Evolutionary conservation across 768 basidiomycete genomes (phyloP).

Genomic region (Termitomyces heimii): DNA sequence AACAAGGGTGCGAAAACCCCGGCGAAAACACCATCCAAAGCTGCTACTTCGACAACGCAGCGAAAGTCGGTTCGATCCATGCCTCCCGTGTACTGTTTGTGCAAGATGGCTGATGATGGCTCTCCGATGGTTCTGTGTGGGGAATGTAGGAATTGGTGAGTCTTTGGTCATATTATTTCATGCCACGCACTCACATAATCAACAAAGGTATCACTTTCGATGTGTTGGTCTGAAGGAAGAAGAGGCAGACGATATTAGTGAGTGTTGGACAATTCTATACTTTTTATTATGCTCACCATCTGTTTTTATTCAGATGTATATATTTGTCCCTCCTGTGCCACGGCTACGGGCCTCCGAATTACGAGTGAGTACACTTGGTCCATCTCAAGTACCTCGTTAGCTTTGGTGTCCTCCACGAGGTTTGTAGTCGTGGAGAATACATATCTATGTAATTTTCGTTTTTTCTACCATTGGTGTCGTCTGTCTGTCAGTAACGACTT

Average conservation of each 20-base stretch:
- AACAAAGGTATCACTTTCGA: conserved; percentile 73
- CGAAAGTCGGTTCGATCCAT: conserved; percentile 5
- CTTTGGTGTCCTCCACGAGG: conserved; percentile 20
- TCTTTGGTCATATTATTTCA: not conserved
- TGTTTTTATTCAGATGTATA: conserved; percentile 43
- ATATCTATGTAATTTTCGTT: conserved; percentile 25
- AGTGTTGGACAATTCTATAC: conserved; percentile 24
- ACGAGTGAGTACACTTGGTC: conserved; percentile 66
- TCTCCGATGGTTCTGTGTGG: conserved; percentile 77
- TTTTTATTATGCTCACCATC: not conserved
- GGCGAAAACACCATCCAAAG: conserved; percentile 11
- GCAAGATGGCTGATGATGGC: conserved; percentile 67
- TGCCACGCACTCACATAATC: conserved; percentile 4
- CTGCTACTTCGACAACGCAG: not conserved
- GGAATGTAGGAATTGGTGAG: conserved; percentile 64
- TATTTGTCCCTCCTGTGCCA: conserved; percentile 46
- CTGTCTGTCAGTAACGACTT: conserved; percentile 17
- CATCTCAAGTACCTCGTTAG: conserved; percentile 24
- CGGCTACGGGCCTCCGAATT: conserved; percentile 57
- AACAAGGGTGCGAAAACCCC: conserved; percentile 8
- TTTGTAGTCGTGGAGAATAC: conserved; percentile 29
- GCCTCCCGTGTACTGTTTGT: conserved; percentile 46
- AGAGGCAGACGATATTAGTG: conserved; percentile 76
- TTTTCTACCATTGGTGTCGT: conserved; percentile 9
- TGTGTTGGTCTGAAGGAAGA: conserved; percentile 60